Base-by-base conservation (phyloP, 768 basidiomycete genomes). In the Strobilomyces dryophilus region DNA sequence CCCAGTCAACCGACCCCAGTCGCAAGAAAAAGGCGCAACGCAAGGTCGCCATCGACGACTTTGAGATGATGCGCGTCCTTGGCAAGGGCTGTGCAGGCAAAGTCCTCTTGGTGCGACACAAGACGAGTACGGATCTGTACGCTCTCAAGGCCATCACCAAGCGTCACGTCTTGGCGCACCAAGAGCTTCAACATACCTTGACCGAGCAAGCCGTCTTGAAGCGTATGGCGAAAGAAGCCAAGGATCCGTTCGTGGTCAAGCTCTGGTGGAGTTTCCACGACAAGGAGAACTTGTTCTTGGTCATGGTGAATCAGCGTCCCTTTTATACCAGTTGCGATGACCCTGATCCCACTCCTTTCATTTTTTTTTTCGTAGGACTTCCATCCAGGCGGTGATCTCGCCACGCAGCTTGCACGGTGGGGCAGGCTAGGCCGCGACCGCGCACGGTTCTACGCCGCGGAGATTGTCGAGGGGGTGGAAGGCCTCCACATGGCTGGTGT, bases 111-210 rank as follows among this genome's bases (percentile, higher is more conserved):
- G 95, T 98, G 45, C 81, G 83, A 61, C 85, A 95, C 63, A 89
- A 88, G 73, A 72, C 73, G 20, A 82, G 84, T 26, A 59, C 78
- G 43, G 82, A 85, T 50, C 71, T 97, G 45, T 95, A 89, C 66
- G 95, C 95, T 34, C 80, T 98, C 74, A 99, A 99, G 73, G 95
- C 95, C 6, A 97, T 99, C 72, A 95, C 93, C 58, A 99, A 98
- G 75, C 82, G 93, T 50, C 93, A 95, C 69, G 97, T 99, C 21
- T 77, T 98, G 47, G 92, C 95, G 2, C 93, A 98, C 65, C 93
- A 95, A 69, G 97, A 99, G 72, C 76, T 99, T 51, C 87, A 90
- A 64, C 97, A 98, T 72, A 98, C 95, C 3, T 77, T 97, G 56
- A 95, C 95, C 4, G 97, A 99, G 72, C 93, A 98, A 70, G 87